Base-by-base conservation (phyloP, 176 grass and related monocot species). In the Cymbopogon citratus region DNA sequence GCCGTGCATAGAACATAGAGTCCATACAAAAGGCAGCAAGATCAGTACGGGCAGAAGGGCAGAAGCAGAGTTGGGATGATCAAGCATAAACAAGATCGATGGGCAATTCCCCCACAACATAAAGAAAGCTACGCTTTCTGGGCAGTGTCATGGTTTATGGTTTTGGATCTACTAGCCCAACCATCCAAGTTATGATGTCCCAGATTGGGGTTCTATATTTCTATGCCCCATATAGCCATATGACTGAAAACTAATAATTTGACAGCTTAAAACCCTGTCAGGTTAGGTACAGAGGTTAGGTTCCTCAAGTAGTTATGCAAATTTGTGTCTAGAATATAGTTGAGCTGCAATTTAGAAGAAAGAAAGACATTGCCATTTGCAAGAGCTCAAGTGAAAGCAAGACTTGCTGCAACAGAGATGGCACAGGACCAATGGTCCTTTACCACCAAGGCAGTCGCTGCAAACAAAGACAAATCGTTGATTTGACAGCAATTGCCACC, bases 81-180 rank as follows among this genome's bases (percentile, higher is more conserved):
- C 38, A 9, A 78, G 38, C 65, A 48, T 18, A 70, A 70, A 60
- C 33, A 54, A 76, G 73, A 85, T 49, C 27, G 21, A 71, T 59
- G 1, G 9, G 27, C 4, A 14, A 71, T 35, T 39, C 21, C 21
- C n/a, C 15, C 26, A 56, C 60, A 56, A 23, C 19, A 11, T 33
- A 78, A 77, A 43, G 35, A 77, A 77, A 41, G 57, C 44, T 66
- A 66, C 15, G 4, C 14, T 29, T 83, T 51, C 15, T 9, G 23
- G 19, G 21, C 28, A 56, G 11, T 52, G 49, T 54, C 49, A 21
- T 54, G 18, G 49, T 6, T 6, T 21, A 13, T 67, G 62, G 3
- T 1, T n/a, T n/a, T n/a, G n/a, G n/a, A n/a, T 36, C 73, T 24
- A 25, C n/a, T 40, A 33, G 34, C 25, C 23, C 12, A 72, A 28